These are phyloP conservation scores for Acrocalymma vagum DNA, from an alignment of 2,329 filamentous ascomycete genomes.

Conservation along the genomic window DNA sequence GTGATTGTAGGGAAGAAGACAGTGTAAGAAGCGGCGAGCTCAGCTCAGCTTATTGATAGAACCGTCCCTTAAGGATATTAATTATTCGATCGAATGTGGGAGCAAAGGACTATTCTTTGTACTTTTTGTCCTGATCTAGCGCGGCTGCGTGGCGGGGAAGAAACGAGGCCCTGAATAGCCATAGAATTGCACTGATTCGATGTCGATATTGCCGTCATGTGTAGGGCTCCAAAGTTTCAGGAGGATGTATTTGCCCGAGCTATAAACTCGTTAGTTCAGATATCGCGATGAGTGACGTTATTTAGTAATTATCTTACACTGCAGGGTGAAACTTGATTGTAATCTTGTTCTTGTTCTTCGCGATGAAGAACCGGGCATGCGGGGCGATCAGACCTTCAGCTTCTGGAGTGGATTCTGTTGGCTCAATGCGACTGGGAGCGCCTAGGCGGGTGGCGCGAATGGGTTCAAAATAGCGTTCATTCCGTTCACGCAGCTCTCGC, in stretches of 20 bases:
- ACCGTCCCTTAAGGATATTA: no score
- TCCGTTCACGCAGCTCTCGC: conserved; percentile 48
- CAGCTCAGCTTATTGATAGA: no score
- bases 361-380: conserved; percentile 84
- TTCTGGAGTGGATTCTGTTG: conserved; percentile 28
- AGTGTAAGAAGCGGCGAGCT: no score
- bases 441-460: conserved; percentile 39
- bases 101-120: no score
- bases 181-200: conserved; percentile 83
- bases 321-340: conserved; percentile 86
- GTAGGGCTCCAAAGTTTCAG: conserved; percentile 90
- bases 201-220: conserved; percentile 82
- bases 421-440: conserved; percentile 45
- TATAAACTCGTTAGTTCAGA: conserved; percentile 34
- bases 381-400: conserved; percentile 66
- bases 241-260: conserved; percentile 81
- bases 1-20: no score
- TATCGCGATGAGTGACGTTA: not conserved
- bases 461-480: conserved; percentile 27
- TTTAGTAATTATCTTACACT: conserved; percentile 57
- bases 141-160: conserved; percentile 73
- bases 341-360: conserved; percentile 82
- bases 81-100: no score
- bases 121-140: no score
- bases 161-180: conserved; percentile 88